Base-by-base conservation (phyloP, 805 yeast genomes). In the Ogataea trehaloabstinens region DNA sequence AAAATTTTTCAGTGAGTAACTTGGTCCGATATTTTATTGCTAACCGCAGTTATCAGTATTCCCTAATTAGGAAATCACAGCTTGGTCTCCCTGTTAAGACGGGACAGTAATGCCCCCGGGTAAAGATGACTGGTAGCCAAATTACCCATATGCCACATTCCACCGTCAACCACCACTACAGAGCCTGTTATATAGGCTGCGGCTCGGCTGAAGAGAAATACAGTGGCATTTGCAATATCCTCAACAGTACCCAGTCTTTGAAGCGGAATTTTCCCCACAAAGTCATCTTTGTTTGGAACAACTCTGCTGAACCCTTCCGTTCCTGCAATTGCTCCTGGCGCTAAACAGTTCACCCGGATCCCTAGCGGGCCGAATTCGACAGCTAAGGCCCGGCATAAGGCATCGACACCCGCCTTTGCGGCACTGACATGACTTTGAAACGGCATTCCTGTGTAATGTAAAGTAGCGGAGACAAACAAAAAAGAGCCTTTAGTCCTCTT, bases 401-500 rank as follows among this genome's bases (percentile, higher is more conserved):
- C 95, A 60, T 91, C 98, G 29, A 91, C 74, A 19, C 96, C 98
- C 1, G 97, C 96, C 64, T 91, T 91, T 3, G 97, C 97, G 0
- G 97, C 96, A 5, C 90, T 83, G 3, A 89, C 96, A 55, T 91
- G 97, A 5, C 80, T 54, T 64, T 91, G 97, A 67, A 84, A 80
- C 11, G 96, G 95, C 20, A 85, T 78, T 8, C 97, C 97, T 52
- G 79, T 76, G 61, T 85, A 86, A 63, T 91, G 97, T 44, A 91
- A 72, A 2, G 97, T 90, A 2, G 98, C 95, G 34, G 90, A 77
- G 15, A 91, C 85, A 52, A 90, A 88, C 10, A 90, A 49, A 12
- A 87, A 69, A 2, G 79, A 64, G 19, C 98, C 97, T 60, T 78
- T 79, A 52, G 74, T 75, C 54, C 73, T 68, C 33, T 73, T 67